These are phyloP conservation scores for Diaporthe citrichinensis DNA, from an alignment of 2,329 filamentous ascomycete genomes.

Conservation along the genomic window DNA sequence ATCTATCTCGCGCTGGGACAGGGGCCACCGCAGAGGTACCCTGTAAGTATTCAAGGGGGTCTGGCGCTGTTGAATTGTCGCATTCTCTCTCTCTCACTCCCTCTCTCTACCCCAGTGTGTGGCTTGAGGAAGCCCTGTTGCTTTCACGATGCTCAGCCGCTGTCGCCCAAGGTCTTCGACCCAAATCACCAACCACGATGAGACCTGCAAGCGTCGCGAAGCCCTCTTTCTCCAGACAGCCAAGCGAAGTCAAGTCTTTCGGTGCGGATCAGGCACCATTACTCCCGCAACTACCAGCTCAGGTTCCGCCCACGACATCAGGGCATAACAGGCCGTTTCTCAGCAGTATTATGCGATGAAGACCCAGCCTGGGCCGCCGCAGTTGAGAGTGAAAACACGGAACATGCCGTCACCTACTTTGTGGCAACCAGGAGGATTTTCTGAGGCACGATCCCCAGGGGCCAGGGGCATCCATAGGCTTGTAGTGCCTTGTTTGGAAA, in stretches of 20 bases:
- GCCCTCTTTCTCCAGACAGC: background rate
- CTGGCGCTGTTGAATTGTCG: constrained; percentile 25
- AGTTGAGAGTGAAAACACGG: constrained; percentile 10
- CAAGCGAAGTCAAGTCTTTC: background rate
- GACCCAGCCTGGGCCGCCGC: constrained; percentile 17
- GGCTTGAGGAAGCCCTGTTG: constrained; percentile 12
- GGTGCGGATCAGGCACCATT: background rate
- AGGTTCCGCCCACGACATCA: background rate
- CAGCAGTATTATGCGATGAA: constrained; percentile 14
- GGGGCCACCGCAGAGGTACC: constrained; percentile 25
- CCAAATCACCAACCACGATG: background rate
- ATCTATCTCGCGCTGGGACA: constrained; percentile 10
- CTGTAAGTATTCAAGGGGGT: constrained; percentile 22
- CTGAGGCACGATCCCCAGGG: background rate
- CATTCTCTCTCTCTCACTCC: background rate
- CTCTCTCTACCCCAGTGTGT: constrained; percentile 14
- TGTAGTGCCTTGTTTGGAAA: background rate
- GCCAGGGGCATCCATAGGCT: constrained; percentile 2
- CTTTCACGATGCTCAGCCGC: background rate
- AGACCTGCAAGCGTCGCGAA: background rate
- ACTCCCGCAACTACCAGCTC: background rate
- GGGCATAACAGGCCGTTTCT: background rate
- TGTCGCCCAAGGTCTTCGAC: background rate
- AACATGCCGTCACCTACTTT: constrained; percentile 4
- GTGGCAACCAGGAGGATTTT: constrained; percentile 2